Percentiles rank a stretch among this genome's conserved stretches.
These are phyloP conservation scores for Podaxis mareebaensis DNA, from an alignment of 768 basidiomycete species.

Conservation along the genomic window DNA sequence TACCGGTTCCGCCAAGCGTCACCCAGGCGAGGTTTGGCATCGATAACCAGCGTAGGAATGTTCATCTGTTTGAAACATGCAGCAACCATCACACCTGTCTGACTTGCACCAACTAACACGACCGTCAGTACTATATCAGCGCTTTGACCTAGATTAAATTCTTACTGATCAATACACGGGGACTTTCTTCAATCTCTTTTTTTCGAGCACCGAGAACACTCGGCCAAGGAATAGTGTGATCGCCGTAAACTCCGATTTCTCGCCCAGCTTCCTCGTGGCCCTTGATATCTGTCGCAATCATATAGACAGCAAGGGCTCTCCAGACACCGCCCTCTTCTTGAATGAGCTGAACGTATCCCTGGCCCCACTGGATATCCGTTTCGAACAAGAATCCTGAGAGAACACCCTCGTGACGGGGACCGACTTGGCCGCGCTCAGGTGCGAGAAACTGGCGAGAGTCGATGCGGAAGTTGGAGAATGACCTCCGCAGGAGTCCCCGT, in stretches of 20 bases:
- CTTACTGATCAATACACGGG: slow-evolving; percentile 9
- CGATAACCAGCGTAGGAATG: slow-evolving; percentile 10
- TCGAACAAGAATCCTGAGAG: slow-evolving; percentile 8
- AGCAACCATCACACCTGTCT: slow-evolving; percentile 4
- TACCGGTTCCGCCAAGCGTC: slow-evolving; percentile 12
- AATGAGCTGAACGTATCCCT: slow-evolving; percentile 5
- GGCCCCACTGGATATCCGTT: slow-evolving; percentile 11
- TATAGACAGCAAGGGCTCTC: slow-evolving; percentile 11
- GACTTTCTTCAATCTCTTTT: slow-evolving; percentile 4
- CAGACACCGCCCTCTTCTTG: slow-evolving; percentile 4
- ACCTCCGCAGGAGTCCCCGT: neutral
- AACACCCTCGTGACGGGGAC: neutral
- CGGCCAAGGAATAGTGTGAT: slow-evolving; percentile 1
- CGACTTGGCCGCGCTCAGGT: slow-evolving; percentile 1
- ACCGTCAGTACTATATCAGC: neutral
- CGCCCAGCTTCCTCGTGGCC: slow-evolving; percentile 6
- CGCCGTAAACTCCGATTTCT: slow-evolving; percentile 9
- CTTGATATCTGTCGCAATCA: slow-evolving; percentile 8
- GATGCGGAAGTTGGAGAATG: slow-evolving; percentile 10
- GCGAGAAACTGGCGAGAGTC: slow-evolving; percentile 3
- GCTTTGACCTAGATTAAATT: neutral
- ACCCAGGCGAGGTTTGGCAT: slow-evolving; percentile 3
- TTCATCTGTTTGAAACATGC: slow-evolving; percentile 14
- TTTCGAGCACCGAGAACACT: neutral
- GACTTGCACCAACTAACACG: slow-evolving; percentile 6